Evolutionary conservation across 495 filamentous ascomycete species (phyloP), one percentile per base, ranked within the genome.

Genomic region (Talaromyces wortmannii): DNA sequence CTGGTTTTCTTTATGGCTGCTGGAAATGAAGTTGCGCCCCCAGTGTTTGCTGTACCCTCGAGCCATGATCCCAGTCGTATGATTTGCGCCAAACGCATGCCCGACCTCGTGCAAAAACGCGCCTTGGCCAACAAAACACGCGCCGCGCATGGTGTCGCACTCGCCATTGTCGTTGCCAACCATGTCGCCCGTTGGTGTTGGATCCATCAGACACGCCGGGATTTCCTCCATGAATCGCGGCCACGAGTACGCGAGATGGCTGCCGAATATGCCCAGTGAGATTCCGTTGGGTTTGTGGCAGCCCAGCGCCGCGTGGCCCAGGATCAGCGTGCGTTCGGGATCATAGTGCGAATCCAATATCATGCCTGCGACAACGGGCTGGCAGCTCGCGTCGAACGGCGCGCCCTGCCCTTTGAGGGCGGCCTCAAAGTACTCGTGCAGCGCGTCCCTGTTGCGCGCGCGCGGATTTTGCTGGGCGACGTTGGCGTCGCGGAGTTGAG

Each of bases 251-350:
- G 73, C 66, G 13, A 71, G 59, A 56, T 73, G 72, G 53, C 74
- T 77, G 6, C 77, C 77, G 51, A 73, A 77, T 7, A 80, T 67
- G 10, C 74, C 76, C 15, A 78, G 55, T 6, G 71, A 76, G 15
- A 76, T 59, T 16, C 71, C 73, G 7, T 61, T 30, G 18, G 70
- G 60, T 33, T 74, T 61, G 53, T 73, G 68, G 56, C 64, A 64
- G 33, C 72, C 75, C 31, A 78, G 53, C 8, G 76, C 74, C 2
- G 76, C 76, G 55, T 75, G 73, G 50, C 58, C 67, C 23, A 67
- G 53, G 44, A 77, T 71, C 42, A 72, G 58, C 3, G 70, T 59
- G 23, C 68, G 55, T 36, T 61, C 59, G 5, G 64, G 31, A 42
- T 66, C 64, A 55, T 71, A 77, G 50, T 69, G 70, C 12, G 71